These are phyloP conservation scores for Oryza longistaminata DNA, from an alignment of 176 grass and related monocot genomes.

Conservation along the genomic window DNA sequence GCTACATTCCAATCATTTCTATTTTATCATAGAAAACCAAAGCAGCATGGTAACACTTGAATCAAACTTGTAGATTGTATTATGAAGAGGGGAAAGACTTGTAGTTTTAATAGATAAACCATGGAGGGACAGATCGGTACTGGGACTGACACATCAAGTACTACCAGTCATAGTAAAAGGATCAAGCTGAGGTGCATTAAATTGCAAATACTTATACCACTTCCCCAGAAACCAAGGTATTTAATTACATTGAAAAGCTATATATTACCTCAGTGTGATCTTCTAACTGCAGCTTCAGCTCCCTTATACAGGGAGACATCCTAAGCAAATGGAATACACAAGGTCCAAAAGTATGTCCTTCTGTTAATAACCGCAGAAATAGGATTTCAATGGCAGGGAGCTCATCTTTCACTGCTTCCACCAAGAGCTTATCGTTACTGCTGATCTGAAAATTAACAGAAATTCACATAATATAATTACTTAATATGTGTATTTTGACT, in stretches of 20 bases:
- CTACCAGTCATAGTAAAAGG: neutral
- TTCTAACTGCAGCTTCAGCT: too few relatives aligned
- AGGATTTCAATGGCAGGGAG: too few relatives aligned
- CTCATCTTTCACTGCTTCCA: too few relatives aligned
- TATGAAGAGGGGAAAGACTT: neutral
- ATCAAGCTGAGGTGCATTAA: neutral
- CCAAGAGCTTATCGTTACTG: too few relatives aligned
- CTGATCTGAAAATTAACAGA: too few relatives aligned
- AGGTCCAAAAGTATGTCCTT: too few relatives aligned
- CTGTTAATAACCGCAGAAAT: too few relatives aligned
- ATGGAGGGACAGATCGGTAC: neutral
- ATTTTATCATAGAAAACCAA: neutral
- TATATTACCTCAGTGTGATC: too few relatives aligned
- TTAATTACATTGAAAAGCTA: neutral
- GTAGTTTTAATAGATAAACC: neutral
- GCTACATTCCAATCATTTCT: neutral
- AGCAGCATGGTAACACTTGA: neutral
- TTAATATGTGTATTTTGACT: too few relatives aligned
- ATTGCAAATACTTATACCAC: neutral
- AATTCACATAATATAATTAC: too few relatives aligned
- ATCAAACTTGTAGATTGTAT: neutral
- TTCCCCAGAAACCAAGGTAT: neutral
- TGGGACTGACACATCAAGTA: neutral
- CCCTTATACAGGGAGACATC: too few relatives aligned
- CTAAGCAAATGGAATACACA: too few relatives aligned